Base-by-base conservation (phyloP, 106 monocot genomes). In the Triglochin maritima region DNA sequence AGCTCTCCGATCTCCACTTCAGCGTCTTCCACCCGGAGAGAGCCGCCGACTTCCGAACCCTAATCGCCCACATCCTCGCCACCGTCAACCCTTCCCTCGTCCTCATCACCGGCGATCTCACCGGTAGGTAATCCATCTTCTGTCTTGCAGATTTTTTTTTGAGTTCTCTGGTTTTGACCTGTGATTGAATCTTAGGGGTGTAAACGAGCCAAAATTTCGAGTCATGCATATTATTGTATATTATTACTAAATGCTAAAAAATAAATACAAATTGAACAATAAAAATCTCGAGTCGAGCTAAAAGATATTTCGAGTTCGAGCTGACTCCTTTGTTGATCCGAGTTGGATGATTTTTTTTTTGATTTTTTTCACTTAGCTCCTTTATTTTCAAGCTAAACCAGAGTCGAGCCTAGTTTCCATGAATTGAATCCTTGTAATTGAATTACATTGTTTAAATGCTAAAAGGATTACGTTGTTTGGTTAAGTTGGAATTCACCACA, bases 1-100 rank as follows among this genome's bases (percentile, higher is more conserved):
- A 98, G 70, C 82, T 98, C 4, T 98, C 98, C 58, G 98, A 98
- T 72, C 92, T 98, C 62, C 98, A 98, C 72, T 88, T 98, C 81
- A 98, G 98, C 70, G 82, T 86, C 64, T 80, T 78, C 82, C 76
- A 98, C 70, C 86, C 98, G 7, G 88, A 88, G 47, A 82, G 98
- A 53, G 98, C 98, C n/a, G 46, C 46, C 16, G 98, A 92, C 69
- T 86, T 98, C 81, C 64, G 44, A 45, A 65, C 78, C 59, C 73
- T 92, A 49, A 77, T 89, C 2, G 82, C 79, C 58, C 82, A 88
- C 17, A 80, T 92, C 9, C 98, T 98, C 56, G 66, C 88, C 70
- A 77, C 84, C 72, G 83, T 92, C 82, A 88, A 81, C 50, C 98
- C 98, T 13, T 84, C 88, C 15, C 84, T 98, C 51, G 98, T 98